phyloP scores from a whole-genome alignment of 306 rosid species.

The Vachellia collinsii region DNA sequence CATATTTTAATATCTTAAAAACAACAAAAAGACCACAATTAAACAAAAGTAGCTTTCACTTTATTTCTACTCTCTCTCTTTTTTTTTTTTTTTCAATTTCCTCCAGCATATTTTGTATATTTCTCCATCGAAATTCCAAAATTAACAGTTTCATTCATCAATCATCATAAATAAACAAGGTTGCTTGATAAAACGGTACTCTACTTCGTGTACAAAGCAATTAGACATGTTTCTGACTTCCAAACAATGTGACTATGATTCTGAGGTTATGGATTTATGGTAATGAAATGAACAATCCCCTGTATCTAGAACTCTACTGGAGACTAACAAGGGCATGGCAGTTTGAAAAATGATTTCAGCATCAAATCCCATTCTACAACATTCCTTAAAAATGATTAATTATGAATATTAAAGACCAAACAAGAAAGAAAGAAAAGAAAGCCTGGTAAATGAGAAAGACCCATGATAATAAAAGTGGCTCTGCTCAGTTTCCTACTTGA shows the following conservation, averaged over 20 bases:
- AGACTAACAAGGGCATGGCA: slow-evolving; percentile 25
- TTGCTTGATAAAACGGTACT: background rate
- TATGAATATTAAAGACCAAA: slow-evolving; percentile 9
- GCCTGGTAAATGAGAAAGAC: slow-evolving; percentile 27
- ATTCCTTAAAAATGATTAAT: slow-evolving; percentile 30
- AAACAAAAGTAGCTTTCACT: background rate
- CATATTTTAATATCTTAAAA: no score
- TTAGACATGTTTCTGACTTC: background rate
- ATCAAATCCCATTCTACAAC: slow-evolving; percentile 39
- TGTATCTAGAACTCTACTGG: slow-evolving; percentile 16
- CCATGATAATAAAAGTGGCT: slow-evolving; percentile 21
- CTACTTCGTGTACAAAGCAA: background rate
- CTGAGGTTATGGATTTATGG: background rate
- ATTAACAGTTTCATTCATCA: background rate
- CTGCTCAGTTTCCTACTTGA: slow-evolving; percentile 34
- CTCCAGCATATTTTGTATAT: background rate
- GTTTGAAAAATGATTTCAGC: slow-evolving; percentile 31
- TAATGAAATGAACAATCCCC: slow-evolving; percentile 14
- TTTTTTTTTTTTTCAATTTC: no score
- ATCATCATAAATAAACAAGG: background rate
- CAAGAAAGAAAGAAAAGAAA: background rate
- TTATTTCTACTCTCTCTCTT: background rate
- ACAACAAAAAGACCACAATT: no score
- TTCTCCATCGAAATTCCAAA: background rate
- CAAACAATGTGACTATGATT: slow-evolving; percentile 20